phyloP scores from a whole-genome alignment of 2,329 filamentous ascomycete genomes.

The Penicillium rolfsii region DNA sequence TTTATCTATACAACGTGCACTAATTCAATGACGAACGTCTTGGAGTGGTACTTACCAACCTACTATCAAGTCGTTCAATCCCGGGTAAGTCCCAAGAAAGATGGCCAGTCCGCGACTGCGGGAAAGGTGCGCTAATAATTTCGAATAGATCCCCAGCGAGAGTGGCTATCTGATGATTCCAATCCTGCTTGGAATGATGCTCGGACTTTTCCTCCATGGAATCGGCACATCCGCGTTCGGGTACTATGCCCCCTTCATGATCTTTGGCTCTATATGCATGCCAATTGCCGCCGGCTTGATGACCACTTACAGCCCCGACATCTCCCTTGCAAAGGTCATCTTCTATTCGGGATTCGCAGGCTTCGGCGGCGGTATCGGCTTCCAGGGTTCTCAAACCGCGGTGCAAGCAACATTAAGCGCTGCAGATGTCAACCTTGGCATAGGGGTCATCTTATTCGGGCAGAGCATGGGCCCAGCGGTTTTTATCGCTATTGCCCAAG shows the following conservation, averaged over 20 bases:
- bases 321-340: conserved; percentile 31
- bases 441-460: conserved; percentile 40
- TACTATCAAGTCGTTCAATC: conserved; percentile 40
- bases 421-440: conserved; percentile 34
- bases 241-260: conserved; percentile 44
- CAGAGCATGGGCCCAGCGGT: conserved; percentile 48
- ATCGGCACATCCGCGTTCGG: conserved; percentile 31
- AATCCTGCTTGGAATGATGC: conserved; percentile 29
- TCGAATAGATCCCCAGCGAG: conserved; percentile 19
- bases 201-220: conserved; percentile 27
- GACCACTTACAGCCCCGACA: conserved; percentile 34
- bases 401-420: conserved; percentile 34
- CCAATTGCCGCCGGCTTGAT: conserved; percentile 40
- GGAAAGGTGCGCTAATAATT: too few relatives aligned
- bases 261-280: conserved; percentile 37
- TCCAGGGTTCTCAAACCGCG: conserved; percentile 35
- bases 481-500: conserved; percentile 58
- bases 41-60: conserved; percentile 38
- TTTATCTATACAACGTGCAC: conserved; percentile 30
- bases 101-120: too few relatives aligned
- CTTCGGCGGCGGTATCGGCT: conserved; percentile 38
- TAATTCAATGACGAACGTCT: conserved; percentile 29
- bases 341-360: conserved; percentile 34
- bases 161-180: conserved; percentile 36
- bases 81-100: neutral